phyloP scores from a whole-genome alignment of 345 rosid species.

The Psidium guajava region DNA sequence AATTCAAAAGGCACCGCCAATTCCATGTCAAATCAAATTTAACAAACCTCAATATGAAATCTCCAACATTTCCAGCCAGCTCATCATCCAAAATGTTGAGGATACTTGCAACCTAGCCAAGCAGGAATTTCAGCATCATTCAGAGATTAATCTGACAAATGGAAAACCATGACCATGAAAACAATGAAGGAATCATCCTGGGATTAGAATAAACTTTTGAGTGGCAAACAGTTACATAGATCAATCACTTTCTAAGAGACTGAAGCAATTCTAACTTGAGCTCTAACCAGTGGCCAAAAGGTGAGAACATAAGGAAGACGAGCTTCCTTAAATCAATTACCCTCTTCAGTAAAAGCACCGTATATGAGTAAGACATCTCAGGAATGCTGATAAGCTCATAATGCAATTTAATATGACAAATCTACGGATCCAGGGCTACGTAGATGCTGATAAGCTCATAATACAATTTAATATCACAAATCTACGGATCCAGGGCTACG shows the following conservation, averaged over 20 bases:
- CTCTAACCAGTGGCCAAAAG: not conserved
- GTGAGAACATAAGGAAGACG: not conserved
- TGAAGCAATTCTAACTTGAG: not conserved
- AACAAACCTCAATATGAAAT: conserved; percentile 78
- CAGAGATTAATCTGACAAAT: not conserved
- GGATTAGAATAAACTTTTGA: not conserved
- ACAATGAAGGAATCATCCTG: not conserved
- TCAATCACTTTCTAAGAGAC: not conserved
- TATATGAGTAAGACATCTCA: not conserved
- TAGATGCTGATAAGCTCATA: not conserved
- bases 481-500: not conserved
- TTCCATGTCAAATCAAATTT: not conserved
- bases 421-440: no score
- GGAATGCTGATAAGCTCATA: not conserved
- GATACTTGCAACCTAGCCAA: conserved; percentile 65
- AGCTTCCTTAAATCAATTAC: not conserved
- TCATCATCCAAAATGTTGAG: conserved; percentile 77
- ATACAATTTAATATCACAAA: not conserved
- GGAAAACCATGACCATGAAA: not conserved
- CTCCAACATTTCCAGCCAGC: conserved; percentile 57
- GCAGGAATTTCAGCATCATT: not conserved
- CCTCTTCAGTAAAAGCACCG: not conserved
- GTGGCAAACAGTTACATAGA: not conserved
- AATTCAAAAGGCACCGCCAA: not conserved
- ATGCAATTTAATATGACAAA: no score